Evolutionary conservation across 2,329 filamentous ascomycete genomes (phyloP).

Genomic region (Sporothrix protearum): DNA sequence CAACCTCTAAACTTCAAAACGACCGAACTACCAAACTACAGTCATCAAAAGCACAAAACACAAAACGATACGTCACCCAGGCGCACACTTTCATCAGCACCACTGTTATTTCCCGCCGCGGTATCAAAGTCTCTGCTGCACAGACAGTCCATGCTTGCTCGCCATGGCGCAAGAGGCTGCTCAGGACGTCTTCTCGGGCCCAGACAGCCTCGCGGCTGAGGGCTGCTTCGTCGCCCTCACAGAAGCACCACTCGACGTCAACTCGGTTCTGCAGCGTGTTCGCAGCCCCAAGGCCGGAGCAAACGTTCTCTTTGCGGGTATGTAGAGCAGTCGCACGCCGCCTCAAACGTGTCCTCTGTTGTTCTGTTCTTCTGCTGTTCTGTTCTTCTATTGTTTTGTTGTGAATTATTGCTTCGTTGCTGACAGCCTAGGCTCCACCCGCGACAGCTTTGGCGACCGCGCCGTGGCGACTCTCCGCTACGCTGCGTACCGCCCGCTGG

Average conservation of each 20-base stretch:
- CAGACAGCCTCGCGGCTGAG: conserved; percentile 30
- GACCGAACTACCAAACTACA: too few relatives aligned
- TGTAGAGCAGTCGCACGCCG: too few relatives aligned
- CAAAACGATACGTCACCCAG: neutral
- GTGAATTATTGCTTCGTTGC: neutral
- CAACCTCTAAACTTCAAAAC: neutral
- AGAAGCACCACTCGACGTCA: conserved; percentile 55
- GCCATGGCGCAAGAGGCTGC: neutral
- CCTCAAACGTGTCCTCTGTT: neutral
- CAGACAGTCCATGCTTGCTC: neutral
- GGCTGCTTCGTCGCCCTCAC: conserved; percentile 67
- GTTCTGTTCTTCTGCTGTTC: neutral
- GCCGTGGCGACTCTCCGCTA: conserved; percentile 74
- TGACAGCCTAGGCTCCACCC: conserved; percentile 78
- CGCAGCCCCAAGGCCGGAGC: conserved; percentile 71
- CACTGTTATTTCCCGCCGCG: neutral
- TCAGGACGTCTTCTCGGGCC: conserved; percentile 32
- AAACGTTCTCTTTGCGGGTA: conserved; percentile 72
- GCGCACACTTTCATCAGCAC: neutral
- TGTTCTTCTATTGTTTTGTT: too few relatives aligned
- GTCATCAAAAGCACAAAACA: neutral
- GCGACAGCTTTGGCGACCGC: conserved; percentile 68
- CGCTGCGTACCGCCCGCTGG: conserved; percentile 67
- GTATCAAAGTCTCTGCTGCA: neutral
- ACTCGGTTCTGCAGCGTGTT: conserved; percentile 60